Evolutionary conservation across 305 asterid genomes (phyloP).

Genomic region (Solanum hybrid): DNA sequence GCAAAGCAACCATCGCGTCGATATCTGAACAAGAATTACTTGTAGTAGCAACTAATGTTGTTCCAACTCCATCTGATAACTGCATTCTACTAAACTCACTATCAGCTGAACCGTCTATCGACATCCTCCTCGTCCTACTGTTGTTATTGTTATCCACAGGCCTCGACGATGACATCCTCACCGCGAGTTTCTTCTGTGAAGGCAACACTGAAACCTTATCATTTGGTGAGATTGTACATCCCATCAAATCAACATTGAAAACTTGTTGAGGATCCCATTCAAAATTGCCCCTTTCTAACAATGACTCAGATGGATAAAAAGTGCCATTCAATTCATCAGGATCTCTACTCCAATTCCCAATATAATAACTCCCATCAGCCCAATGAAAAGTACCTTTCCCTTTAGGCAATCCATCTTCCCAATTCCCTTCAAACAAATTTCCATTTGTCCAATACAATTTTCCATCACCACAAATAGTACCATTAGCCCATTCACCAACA

Average conservation of each 20-base stretch:
- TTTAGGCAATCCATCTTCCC: slow-evolving; percentile 67
- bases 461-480: slow-evolving; percentile 44
- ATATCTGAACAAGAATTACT: slow-evolving; percentile 2
- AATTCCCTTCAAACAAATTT: slow-evolving; percentile 46
- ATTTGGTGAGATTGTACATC: slow-evolving; percentile 36
- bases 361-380: slow-evolving; percentile 61
- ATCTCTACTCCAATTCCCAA: slow-evolving; percentile 59
- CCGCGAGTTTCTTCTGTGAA: slow-evolving; percentile 73
- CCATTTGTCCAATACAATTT: slow-evolving; percentile 48
- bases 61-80: slow-evolving; percentile 1
- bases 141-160: slow-evolving; percentile 19
- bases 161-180: slow-evolving; percentile 44
- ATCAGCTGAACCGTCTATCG: neutral
- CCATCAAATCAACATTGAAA: slow-evolving; percentile 33
- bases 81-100: neutral
- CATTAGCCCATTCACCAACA: slow-evolving; percentile 54
- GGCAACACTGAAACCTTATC: slow-evolving; percentile 78
- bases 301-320: slow-evolving; percentile 40
- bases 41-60: slow-evolving; percentile 13
- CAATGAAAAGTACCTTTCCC: slow-evolving; percentile 51
- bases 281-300: slow-evolving; percentile 26
- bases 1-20: slow-evolving; percentile 19
- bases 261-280: slow-evolving; percentile 68
- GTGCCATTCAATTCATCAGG: slow-evolving; percentile 47
- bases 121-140: neutral